phyloP scores from a whole-genome alignment of 345 rosid species.

The Eucalyptus cloeziana region DNA sequence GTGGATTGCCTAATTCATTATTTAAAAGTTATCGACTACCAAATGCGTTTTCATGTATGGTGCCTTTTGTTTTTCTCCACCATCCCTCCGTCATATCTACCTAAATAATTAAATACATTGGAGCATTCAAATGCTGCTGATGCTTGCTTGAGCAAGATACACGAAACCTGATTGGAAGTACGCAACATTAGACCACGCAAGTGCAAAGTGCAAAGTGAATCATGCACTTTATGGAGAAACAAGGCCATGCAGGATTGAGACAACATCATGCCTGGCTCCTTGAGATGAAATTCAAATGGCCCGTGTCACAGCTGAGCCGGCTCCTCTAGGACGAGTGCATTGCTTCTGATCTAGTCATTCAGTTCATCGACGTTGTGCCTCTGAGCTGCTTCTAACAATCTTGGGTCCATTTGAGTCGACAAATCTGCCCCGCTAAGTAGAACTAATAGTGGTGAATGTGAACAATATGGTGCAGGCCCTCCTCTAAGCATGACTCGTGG shows the following conservation, averaged over 20 bases:
- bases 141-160: background rate
- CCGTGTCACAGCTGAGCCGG: background rate
- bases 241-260: background rate
- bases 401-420: background rate
- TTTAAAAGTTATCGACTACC: background rate
- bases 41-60: fast-evolving
- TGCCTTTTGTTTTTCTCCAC: too few species aligned
- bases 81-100: fast-evolving
- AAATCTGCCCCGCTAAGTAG: background rate
- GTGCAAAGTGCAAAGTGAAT: too few species aligned
- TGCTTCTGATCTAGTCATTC: background rate
- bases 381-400: background rate
- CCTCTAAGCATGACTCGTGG: too few species aligned
- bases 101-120: background rate
- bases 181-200: too few species aligned
- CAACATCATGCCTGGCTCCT: background rate
- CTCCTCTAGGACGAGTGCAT: background rate
- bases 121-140: background rate
- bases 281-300: background rate
- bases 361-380: background rate
- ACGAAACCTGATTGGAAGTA: too few species aligned
- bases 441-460: too few species aligned
- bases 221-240: too few species aligned
- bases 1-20: background rate
- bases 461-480: too few species aligned